Evolutionary conservation across 768 basidiomycete genomes (phyloP), one percentile per base, ranked within the genome.

Genomic region (Dendrothele bispora): DNA sequence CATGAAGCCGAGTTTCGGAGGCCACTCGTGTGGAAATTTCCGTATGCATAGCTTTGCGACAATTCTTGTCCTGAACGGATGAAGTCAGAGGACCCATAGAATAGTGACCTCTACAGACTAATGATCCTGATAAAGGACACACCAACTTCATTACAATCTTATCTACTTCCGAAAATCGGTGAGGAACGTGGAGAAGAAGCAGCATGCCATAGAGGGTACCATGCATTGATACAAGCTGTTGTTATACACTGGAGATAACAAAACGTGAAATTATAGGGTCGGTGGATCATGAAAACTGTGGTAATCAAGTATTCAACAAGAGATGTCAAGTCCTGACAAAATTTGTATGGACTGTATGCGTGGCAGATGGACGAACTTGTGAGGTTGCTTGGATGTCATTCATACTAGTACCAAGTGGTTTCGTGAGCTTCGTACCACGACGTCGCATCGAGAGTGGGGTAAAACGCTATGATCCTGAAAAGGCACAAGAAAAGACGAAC

Each of bases 101-200:
- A 38, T n/a, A n/a, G n/a, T n/a, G n/a, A n/a, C n/a, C n/a, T n/a
- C n/a, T n/a, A n/a, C n/a, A n/a, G n/a, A n/a, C n/a, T n/a, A n/a
- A n/a, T n/a, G n/a, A n/a, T n/a, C n/a, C n/a, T n/a, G n/a, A n/a
- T n/a, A n/a, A n/a, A n/a, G n/a, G n/a, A n/a, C n/a, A n/a, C n/a
- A n/a, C n/a, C n/a, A n/a, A n/a, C n/a, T n/a, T n/a, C n/a, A n/a
- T n/a, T n/a, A n/a, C n/a, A n/a, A n/a, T n/a, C n/a, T n/a, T n/a
- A n/a, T n/a, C n/a, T n/a, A n/a, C n/a, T n/a, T n/a, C n/a, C n/a
- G n/a, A n/a, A n/a, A n/a, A n/a, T n/a, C n/a, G n/a, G n/a, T n/a
- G n/a, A 80, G 80, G 59, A 77, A 82, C 6, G 78, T 82, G 8
- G 81, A 75, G 62, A 86, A 84, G 51, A 83, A n/a, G n/a, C n/a